Evolutionary conservation across 306 rosid genomes (phyloP), one percentile per base, ranked within the genome.

Genomic region (Mucuna pruriens): DNA sequence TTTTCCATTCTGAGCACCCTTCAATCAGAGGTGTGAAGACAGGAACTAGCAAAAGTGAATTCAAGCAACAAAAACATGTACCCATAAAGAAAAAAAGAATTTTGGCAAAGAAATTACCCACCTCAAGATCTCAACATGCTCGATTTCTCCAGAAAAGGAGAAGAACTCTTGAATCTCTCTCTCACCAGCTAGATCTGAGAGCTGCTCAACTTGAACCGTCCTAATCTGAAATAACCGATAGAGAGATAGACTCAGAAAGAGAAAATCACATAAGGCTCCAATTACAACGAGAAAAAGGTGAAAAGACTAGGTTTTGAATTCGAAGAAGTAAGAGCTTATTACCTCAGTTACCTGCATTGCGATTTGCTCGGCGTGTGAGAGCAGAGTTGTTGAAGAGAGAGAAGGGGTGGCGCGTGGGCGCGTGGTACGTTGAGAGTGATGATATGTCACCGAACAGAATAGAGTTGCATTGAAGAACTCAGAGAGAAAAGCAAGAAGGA

Each of bases 91-190:
- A 5, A 62, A 29, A 0, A 39, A 34, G 29, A 51, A 34, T 10
- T 73, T 31, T 13, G 44, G 72, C 1, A 15, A 0, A 16, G 13
- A 76, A 81, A 36, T 0, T 5, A 83, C 57, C 6, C 75, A 92
- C 98, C 93, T 69, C 1, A 76, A 88, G 90, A 92, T 92, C 87
- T 94, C 89, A 88, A 92, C 81, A 76, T 88, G 93, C 54, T 92
- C 97, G 42, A 94, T 91, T 88, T 94, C 97, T 38, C 98, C 98
- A 54, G 98, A 87, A 54, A 94, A 94, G 1, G 97, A 94, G 84
- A 94, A 94, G 86, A 92, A 94, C 62, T 94, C 98, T 7, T 90
- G 97, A 91, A 94, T 92, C 92, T 94, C 98, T 80, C 98, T 87
- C 84, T 91, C 98, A 49, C 90, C 74, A 54, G 98, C 98, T 79